Evolutionary conservation across 176 grass and related monocot species (phyloP).

Genomic region (Saccharum officinarum): DNA sequence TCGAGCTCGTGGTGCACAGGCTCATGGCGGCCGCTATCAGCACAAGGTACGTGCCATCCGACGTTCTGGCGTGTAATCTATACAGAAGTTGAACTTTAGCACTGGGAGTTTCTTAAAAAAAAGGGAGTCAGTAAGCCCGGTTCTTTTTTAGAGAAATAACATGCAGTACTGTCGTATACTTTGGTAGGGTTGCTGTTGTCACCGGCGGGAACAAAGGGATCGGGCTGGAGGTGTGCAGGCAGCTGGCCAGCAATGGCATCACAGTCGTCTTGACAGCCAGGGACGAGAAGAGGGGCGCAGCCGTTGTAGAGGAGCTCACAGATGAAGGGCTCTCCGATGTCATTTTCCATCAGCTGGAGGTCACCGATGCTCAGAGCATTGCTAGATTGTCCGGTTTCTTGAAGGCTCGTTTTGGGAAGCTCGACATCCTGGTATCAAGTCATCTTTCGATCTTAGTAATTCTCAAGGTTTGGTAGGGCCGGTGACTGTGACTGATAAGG

Average conservation of each 20-base stretch:
- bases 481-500: background rate
- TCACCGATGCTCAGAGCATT: constrained; percentile 42
- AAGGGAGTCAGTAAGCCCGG: background rate
- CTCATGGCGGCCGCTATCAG: background rate
- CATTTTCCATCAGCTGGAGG: constrained; percentile 54
- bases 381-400: constrained; percentile 37
- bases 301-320: constrained; percentile 35
- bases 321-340: background rate
- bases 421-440: constrained; percentile 23
- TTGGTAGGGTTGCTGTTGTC: constrained; percentile 49
- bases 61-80: background rate
- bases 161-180: background rate
- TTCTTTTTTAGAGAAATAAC: too few species aligned
- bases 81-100: background rate
- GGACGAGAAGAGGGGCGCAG: constrained; percentile 43
- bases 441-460: background rate
- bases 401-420: constrained; percentile 33
- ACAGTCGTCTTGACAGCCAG: constrained; percentile 54
- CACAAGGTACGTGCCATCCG: constrained; percentile 4
- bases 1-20: background rate
- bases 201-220: constrained; percentile 66
- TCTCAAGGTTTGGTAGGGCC: background rate
- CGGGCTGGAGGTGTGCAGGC: constrained; percentile 60
- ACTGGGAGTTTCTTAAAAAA: background rate
- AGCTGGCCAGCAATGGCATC: constrained; percentile 39